phyloP scores from a whole-genome alignment of 2,329 filamentous ascomycete species.

The Daldinia sp. region DNA sequence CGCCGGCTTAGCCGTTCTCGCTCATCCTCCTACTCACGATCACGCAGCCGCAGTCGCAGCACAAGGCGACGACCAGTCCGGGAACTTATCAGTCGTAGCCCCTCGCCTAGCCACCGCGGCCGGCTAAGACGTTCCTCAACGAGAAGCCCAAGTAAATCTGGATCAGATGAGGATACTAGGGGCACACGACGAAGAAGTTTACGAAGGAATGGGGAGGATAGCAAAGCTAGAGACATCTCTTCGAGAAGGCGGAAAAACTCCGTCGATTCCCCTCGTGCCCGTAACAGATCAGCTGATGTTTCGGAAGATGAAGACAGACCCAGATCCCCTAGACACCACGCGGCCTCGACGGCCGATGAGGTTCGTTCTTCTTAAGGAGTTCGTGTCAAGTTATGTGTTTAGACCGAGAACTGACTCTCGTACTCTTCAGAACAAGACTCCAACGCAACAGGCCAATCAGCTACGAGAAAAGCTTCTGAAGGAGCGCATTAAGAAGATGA shows the following conservation, averaged over 20 bases:
- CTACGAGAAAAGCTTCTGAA: conserved; percentile 60
- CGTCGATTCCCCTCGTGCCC: conserved; percentile 59
- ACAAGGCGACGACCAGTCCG: conserved; percentile 48
- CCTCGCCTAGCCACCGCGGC: conserved; percentile 47
- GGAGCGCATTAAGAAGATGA: conserved; percentile 65
- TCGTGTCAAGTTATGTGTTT: conserved; percentile 36
- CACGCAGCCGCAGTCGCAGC: conserved; percentile 48
- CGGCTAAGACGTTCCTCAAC: conserved; percentile 48
- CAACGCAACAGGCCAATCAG: conserved; percentile 55
- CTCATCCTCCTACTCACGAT: conserved; percentile 52
- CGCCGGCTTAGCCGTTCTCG: conserved; percentile 51
- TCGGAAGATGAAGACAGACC: conserved; percentile 57
- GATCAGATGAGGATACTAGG: conserved; percentile 36
- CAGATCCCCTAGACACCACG: conserved; percentile 47
- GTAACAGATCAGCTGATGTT: conserved; percentile 66
- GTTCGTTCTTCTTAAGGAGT: conserved; percentile 51
- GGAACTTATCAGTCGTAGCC: conserved; percentile 49
- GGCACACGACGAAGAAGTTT: conserved; percentile 34
- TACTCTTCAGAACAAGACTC: conserved; percentile 48
- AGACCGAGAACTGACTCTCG: conserved; percentile 48
- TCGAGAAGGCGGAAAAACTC: conserved; percentile 60
- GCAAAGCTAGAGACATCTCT: conserved; percentile 41
- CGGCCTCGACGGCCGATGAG: conserved; percentile 51
- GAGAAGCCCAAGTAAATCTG: conserved; percentile 45
- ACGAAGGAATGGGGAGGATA: conserved; percentile 37